Evolutionary conservation across 2,329 filamentous ascomycete species (phyloP).

Genomic region (Exophiala alcalophila): DNA sequence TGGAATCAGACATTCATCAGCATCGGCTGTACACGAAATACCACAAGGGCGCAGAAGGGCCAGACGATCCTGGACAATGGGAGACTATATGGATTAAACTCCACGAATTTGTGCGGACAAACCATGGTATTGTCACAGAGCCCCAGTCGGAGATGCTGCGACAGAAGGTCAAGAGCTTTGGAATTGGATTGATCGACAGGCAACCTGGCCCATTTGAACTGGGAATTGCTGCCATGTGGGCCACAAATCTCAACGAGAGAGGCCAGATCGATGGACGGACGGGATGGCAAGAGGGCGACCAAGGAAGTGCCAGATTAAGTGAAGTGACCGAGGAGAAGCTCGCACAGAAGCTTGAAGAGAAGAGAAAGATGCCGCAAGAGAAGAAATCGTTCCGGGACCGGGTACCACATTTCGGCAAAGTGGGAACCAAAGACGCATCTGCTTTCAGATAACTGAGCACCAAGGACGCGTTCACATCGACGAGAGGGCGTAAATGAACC

Average conservation of each 20-base stretch:
- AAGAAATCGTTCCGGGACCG: conserved; percentile 22
- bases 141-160: conserved; percentile 86
- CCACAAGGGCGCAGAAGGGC: conserved; percentile 34
- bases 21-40: conserved; percentile 68
- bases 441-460: conserved; percentile 16
- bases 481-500: too few species aligned
- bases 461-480: too few species aligned
- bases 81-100: conserved; percentile 91
- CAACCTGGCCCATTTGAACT: conserved; percentile 86
- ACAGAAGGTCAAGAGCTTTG: conserved; percentile 80
- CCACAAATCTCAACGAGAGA: conserved; percentile 66
- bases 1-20: conserved; percentile 93
- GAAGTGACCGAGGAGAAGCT: conserved; percentile 31
- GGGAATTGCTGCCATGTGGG: conserved; percentile 82
- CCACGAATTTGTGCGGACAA: conserved; percentile 91
- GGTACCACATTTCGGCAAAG: conserved; percentile 27
- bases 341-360: conserved; percentile 28
- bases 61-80: conserved; percentile 71
- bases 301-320: conserved; percentile 29
- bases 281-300: conserved; percentile 30
- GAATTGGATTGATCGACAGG: conserved; percentile 84
- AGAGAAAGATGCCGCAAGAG: conserved; percentile 25
- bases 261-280: conserved; percentile 31
- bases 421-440: conserved; percentile 20
- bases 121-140: conserved; percentile 86